A percentile compares a stretch with the other conserved stretches of the same genome.
These are phyloP conservation scores for Cydonia oblonga DNA, from an alignment of 331 rosid genomes.

Conservation along the genomic window DNA sequence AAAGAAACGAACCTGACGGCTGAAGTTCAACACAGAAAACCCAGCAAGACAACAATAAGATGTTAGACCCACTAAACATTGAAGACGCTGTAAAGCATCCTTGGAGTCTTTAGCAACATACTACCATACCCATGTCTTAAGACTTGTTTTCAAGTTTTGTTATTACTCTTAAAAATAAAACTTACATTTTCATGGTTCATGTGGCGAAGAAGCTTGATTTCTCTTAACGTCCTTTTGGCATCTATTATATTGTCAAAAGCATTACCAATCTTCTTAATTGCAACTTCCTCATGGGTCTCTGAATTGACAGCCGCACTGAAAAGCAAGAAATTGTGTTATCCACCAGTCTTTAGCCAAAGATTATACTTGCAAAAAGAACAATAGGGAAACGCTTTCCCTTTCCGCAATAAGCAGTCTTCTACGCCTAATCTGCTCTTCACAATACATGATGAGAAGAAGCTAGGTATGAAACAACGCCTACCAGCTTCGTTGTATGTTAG, in stretches of 20 bases:
- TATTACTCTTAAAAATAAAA: neutral
- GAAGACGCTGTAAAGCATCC: neutral
- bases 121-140: neutral
- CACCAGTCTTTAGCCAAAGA: neutral
- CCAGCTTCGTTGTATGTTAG: neutral
- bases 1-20: neutral
- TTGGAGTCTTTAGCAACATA: neutral
- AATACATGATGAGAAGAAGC: neutral
- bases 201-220: slow-evolving; percentile 82
- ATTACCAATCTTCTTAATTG: slow-evolving; percentile 85
- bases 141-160: neutral
- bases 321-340: slow-evolving; percentile 11
- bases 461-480: neutral
- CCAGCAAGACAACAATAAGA: neutral
- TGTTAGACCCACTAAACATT: neutral
- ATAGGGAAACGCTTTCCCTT: neutral
- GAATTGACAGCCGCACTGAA: slow-evolving; percentile 83
- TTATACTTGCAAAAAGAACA: neutral
- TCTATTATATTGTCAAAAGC: slow-evolving; percentile 77
- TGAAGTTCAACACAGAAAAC: neutral
- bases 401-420: neutral
- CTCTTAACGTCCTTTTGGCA: slow-evolving; percentile 89
- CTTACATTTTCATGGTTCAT: slow-evolving; percentile 89
- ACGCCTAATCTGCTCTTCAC: neutral
- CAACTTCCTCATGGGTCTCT: slow-evolving; percentile 81